A percentile compares a stretch with the other conserved stretches of the same genome.
Evolutionary conservation across 768 basidiomycete species (phyloP).

Genomic region (Boletus edulis): DNA sequence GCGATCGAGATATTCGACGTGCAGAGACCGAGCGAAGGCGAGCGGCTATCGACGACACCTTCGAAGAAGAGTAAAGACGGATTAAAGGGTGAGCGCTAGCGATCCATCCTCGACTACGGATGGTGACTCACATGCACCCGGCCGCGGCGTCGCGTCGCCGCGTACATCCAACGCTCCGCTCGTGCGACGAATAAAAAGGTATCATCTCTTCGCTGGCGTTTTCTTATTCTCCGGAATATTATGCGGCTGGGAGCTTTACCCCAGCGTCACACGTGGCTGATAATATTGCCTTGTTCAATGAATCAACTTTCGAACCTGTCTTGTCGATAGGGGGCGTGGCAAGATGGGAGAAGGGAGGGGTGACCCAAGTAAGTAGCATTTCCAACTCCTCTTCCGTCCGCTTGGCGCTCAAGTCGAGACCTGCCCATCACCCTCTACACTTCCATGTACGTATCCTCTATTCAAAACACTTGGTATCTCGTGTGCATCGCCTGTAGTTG

Average conservation of each 20-base stretch:
- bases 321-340: constrained; percentile 62
- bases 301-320: constrained; percentile 53
- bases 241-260: constrained; percentile 76
- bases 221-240: constrained; percentile 60
- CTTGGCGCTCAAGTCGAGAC: not conserved
- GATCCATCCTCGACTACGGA: not conserved
- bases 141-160: no score
- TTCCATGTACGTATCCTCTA: not conserved
- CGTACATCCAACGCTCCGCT: not conserved
- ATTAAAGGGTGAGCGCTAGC: constrained; percentile 64
- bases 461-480: not conserved
- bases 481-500: constrained; percentile 41
- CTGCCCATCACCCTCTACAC: not conserved
- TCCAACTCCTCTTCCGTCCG: not conserved
- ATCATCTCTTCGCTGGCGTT: constrained; percentile 86
- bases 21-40: constrained; percentile 67
- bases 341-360: constrained; percentile 29
- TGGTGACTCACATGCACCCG: no score
- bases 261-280: constrained; percentile 41
- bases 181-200: constrained; percentile 47
- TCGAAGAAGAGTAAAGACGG: constrained; percentile 81
- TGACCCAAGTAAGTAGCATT: constrained; percentile 48
- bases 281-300: constrained; percentile 68
- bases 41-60: constrained; percentile 65
- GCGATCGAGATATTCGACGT: constrained; percentile 87